Evolutionary conservation across 768 basidiomycete species (phyloP).

Genomic region (Termitomyces sp.): DNA sequence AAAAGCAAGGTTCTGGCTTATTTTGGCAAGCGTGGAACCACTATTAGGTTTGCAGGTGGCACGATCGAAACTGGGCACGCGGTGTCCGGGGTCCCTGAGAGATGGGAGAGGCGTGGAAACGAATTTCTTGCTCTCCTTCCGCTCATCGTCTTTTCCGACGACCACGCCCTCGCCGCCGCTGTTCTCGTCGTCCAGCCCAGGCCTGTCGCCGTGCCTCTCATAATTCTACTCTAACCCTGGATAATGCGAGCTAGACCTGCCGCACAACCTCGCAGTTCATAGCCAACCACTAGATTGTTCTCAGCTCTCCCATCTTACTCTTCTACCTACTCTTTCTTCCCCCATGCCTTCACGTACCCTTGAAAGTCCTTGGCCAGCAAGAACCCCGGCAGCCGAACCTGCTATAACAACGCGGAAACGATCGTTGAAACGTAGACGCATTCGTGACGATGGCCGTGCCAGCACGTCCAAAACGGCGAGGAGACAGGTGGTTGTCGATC

Average conservation of each 20-base stretch:
- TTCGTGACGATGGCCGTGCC: slow-evolving; percentile 11
- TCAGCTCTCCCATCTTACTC: slow-evolving; percentile 18
- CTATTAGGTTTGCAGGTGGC: background rate
- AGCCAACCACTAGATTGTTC: slow-evolving; percentile 16
- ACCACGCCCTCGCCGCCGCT: slow-evolving; percentile 14
- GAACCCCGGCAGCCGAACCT: slow-evolving; percentile 25
- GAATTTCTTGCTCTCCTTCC: slow-evolving; percentile 14
- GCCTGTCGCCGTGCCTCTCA: slow-evolving; percentile 3
- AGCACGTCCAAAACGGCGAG: slow-evolving; percentile 23
- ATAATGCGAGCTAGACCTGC: slow-evolving; percentile 27
- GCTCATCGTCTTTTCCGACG: slow-evolving; percentile 19
- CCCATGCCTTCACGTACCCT: slow-evolving; percentile 32
- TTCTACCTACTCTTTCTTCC: slow-evolving; percentile 4
- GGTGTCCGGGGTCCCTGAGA: slow-evolving; percentile 19
- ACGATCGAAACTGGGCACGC: background rate
- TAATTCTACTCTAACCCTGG: slow-evolving; percentile 17
- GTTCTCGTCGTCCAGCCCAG: slow-evolving; percentile 15
- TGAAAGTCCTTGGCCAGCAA: slow-evolving; percentile 38
- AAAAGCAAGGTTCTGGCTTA: background rate
- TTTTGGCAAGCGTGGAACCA: background rate
- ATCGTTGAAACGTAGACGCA: slow-evolving; percentile 28
- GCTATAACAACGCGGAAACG: slow-evolving; percentile 13
- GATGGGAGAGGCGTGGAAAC: slow-evolving; percentile 16
- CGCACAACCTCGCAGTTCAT: slow-evolving; percentile 19
- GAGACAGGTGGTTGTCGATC: slow-evolving; percentile 36